Conservation (phyloP, 345 rosid species). For the Capsella bursapastoris region DNA sequence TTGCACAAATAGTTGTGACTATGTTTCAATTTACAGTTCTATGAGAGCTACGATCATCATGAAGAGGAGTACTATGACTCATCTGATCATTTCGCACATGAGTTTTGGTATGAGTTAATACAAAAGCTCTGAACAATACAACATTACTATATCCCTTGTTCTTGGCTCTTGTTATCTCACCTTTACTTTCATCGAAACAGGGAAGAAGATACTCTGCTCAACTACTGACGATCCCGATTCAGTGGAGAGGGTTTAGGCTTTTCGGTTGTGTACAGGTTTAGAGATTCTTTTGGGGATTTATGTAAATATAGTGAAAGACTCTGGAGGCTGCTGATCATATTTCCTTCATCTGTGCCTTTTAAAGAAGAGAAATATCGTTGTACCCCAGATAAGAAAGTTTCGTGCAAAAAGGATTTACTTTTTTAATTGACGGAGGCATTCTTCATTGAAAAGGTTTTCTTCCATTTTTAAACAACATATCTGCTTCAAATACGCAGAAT, state of each 20-base stretch:
- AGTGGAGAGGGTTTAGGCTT: slow-evolving; percentile 5
- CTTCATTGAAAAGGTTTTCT: no score
- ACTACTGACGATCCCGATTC: slow-evolving; percentile 14
- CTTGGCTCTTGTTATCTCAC: slow-evolving; percentile 30
- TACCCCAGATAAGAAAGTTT: no score
- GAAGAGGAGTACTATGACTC: slow-evolving; percentile 31
- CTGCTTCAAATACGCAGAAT: no score
- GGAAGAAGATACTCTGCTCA: slow-evolving; percentile 31
- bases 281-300: not conserved
- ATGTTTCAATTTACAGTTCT: slow-evolving; percentile 25
- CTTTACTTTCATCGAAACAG: slow-evolving; percentile 30
- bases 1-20: not conserved
- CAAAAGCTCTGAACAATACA: slow-evolving; percentile 20
- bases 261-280: slow-evolving; percentile 18
- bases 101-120: slow-evolving; percentile 29
- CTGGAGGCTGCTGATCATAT: slow-evolving; percentile 17
- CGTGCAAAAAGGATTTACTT: no score
- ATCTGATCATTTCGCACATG: slow-evolving; percentile 30
- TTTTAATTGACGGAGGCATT: no score
- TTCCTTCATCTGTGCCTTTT: slow-evolving; percentile 1
- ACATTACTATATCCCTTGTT: not conserved
- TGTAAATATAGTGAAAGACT: slow-evolving; percentile 26
- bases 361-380: no score
- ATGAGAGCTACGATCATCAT: slow-evolving; percentile 24
- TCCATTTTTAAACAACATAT: no score